Evolutionary conservation across 306 rosid genomes (phyloP).

Genomic region (Citrullus amarus): DNA sequence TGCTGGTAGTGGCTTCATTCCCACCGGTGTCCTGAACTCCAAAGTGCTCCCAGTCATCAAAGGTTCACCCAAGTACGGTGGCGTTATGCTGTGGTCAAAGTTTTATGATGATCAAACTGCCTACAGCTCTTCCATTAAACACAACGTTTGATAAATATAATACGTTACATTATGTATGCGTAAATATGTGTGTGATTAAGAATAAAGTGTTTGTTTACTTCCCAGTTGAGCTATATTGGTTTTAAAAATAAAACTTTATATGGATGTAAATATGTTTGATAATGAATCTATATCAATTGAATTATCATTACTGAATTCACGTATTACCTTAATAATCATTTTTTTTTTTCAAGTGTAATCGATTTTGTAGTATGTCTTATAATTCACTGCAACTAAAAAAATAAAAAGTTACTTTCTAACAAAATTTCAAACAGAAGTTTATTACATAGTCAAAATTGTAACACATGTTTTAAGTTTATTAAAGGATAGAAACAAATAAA

Average conservation of each 20-base stretch:
- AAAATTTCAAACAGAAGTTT: too few species aligned
- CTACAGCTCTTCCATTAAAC: constrained; percentile 46
- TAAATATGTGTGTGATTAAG: too few species aligned
- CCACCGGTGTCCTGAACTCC: constrained; percentile 20
- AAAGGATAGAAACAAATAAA: too few species aligned
- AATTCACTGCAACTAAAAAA: too few species aligned
- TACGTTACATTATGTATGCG: neutral
- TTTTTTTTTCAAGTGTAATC: too few species aligned
- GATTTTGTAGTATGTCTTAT: too few species aligned
- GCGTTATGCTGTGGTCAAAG: constrained; percentile 70
- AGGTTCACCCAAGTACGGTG: constrained; percentile 42
- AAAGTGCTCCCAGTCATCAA: constrained; percentile 42
- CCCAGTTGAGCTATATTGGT: too few species aligned
- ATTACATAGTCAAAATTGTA: too few species aligned
- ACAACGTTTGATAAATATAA: constrained; percentile 13
- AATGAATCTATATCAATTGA: neutral
- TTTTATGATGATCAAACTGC: constrained; percentile 41
- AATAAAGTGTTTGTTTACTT: too few species aligned
- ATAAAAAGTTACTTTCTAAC: too few species aligned
- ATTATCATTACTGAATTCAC: neutral
- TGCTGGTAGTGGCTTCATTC: constrained; percentile 49
- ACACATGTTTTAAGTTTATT: too few species aligned
- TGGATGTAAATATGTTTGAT: neutral
- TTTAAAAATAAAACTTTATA: neutral
- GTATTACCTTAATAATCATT: neutral